Base-by-base conservation (phyloP, 1,284 basidiomycete genomes). In the Sanghuangporus sanghuang region DNA sequence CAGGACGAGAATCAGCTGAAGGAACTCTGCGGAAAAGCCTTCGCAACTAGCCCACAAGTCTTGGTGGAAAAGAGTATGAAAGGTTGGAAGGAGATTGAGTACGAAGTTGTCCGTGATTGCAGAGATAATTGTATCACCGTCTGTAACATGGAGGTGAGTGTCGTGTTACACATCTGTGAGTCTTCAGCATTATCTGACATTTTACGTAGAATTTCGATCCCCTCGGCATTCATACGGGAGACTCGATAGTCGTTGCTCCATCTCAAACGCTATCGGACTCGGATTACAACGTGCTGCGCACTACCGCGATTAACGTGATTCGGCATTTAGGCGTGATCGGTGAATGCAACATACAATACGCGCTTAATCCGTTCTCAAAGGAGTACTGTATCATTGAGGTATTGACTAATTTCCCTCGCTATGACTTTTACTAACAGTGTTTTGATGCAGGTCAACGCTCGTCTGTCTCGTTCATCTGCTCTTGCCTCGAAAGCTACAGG, bases 31-130 rank as follows among this genome's bases (percentile, higher is more conserved):
- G 83, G 80, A 70, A 96, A 96, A 79, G 95, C 96, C 12, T 98
- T 99, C 74, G 96, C 96, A 55, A 98, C 94, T 39, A 94, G 91
- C 70, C 95, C 96, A 57, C 96, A 99, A 78, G 96, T 99, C 1
- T 82, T 99, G 32, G 94, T 99, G 27, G 96, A 99, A 81, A 96
- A 89, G 83, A 95, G 93, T 73, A 98, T 99, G 96, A 98, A 98
- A 79, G 96, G 96, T 12, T 98, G 95, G 95, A 98, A 99, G 79
- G 96, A 99, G 80, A 95, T 98, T 69, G 96, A 99, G 79, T 99
- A 99, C 72, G 96, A 99, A 76, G 96, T 99, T 59, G 96, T 98
- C n/a, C 85, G 96, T 65, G 96, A 99, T 77, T 97, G 95, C 78
- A 84, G 93, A 69, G 92, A 98, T 76, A 97, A 97, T 76, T 98